These are phyloP conservation scores for Orobanche coerulescens DNA, from an alignment of 257 asterid genomes.

Conservation along the genomic window DNA sequence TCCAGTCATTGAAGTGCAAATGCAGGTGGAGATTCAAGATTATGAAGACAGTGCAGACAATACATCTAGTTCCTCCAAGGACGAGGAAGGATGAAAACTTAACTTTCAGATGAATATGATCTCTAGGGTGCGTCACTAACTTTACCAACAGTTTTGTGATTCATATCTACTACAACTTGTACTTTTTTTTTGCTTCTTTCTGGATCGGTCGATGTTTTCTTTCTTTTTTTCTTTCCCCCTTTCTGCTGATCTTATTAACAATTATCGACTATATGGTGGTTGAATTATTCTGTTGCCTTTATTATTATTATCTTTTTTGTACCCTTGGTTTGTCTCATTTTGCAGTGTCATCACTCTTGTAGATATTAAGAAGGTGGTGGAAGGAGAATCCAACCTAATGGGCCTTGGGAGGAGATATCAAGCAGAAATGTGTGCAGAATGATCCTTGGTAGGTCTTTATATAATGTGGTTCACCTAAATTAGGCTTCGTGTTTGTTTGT, in stretches of 20 bases:
- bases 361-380: slow-evolving; percentile 22
- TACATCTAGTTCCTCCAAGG: slow-evolving; percentile 18
- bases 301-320: not conserved
- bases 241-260: not conserved
- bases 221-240: not conserved
- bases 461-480: slow-evolving; percentile 4
- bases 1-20: slow-evolving; percentile 24
- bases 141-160: not conserved
- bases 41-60: slow-evolving; percentile 12
- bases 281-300: not conserved
- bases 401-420: slow-evolving; percentile 1
- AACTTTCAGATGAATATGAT: not conserved
- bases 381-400: not conserved
- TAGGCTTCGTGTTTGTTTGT: slow-evolving; percentile 14
- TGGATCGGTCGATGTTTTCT: not conserved
- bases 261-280: not conserved
- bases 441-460: not conserved
- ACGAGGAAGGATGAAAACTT: slow-evolving; percentile 25
- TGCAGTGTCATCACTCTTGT: slow-evolving; percentile 24
- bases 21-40: slow-evolving; percentile 21
- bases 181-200: not conserved
- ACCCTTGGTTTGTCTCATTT: not conserved
- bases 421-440: slow-evolving; percentile 14
- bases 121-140: slow-evolving; percentile 6
- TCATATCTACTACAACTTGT: not conserved